Percentiles rank a stretch among this genome's conserved stretches.
Evolutionary conservation across 768 basidiomycete genomes (phyloP).

Genomic region (Calocera viscosa): DNA sequence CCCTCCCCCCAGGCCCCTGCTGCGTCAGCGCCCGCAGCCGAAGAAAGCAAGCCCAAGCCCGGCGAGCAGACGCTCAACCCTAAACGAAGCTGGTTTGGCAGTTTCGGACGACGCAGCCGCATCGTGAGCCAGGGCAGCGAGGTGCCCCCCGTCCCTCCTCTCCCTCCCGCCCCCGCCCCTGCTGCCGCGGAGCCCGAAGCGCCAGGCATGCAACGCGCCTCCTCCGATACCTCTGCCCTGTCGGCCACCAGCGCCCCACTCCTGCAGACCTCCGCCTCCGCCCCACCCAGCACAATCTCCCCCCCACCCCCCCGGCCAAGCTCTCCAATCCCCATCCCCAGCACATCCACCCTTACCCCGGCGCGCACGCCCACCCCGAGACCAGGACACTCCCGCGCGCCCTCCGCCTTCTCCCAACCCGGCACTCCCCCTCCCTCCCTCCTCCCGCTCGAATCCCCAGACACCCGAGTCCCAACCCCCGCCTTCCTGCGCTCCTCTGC

Average conservation of each 20-base stretch:
- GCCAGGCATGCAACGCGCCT: not conserved
- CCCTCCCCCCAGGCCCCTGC: not conserved
- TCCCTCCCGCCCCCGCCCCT: not conserved
- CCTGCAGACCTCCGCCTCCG: not conserved
- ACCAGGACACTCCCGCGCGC: not conserved
- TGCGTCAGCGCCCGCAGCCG: not conserved
- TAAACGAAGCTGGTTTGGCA: slow-evolving; percentile 4
- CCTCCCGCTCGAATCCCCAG: not conserved
- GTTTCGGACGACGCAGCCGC: not conserved
- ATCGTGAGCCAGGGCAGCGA: not conserved
- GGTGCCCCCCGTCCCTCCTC: not conserved
- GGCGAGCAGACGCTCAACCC: not conserved
- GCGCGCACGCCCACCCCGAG: not conserved
- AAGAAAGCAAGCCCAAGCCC: not conserved
- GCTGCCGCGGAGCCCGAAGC: not conserved
- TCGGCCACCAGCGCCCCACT: not conserved
- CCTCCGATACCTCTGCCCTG: not conserved
- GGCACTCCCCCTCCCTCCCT: not conserved
- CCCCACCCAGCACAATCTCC: not conserved
- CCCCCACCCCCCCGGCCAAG: not conserved
- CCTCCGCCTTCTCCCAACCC: not conserved
- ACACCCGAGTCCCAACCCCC: not conserved
- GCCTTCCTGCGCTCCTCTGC: not conserved
- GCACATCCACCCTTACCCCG: not conserved
- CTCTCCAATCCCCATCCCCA: not conserved